These are phyloP conservation scores for Boechera stricta DNA, from an alignment of 345 rosid genomes.

Conservation along the genomic window DNA sequence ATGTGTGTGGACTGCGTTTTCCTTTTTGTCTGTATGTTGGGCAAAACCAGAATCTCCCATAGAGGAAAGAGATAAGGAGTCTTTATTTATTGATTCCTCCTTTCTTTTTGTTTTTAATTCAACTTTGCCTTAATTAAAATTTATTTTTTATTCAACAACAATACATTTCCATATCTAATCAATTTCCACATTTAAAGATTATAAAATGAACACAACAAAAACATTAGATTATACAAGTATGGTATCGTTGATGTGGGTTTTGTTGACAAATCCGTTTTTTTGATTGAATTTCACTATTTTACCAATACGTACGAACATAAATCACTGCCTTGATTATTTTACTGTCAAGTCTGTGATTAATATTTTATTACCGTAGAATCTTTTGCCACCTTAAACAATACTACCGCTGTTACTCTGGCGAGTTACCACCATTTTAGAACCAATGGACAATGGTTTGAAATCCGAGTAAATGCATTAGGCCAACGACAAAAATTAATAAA, in stretches of 20 bases:
- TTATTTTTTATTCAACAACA: background rate
- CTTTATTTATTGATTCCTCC: background rate
- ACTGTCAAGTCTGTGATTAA: too few relatives aligned
- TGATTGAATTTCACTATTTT: too few relatives aligned
- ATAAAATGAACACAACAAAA: background rate
- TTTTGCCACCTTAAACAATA: too few relatives aligned
- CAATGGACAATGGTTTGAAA: background rate
- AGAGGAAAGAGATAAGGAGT: constrained; percentile 43
- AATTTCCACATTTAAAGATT: background rate
- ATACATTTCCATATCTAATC: background rate
- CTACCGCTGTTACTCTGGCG: too few relatives aligned
- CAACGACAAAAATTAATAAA: background rate
- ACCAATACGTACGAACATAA: background rate
- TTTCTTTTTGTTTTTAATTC: background rate
- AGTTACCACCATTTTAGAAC: background rate
- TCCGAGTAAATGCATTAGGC: background rate
- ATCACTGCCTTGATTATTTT: background rate
- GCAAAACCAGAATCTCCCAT: constrained; percentile 32
- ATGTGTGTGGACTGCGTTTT: constrained; percentile 42
- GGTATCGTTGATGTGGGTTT: too few relatives aligned
- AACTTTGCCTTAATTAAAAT: background rate
- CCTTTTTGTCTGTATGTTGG: constrained; percentile 45
- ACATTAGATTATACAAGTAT: too few relatives aligned
- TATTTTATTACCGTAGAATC: too few relatives aligned
- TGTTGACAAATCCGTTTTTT: too few relatives aligned